Base-by-base conservation (phyloP, 2,329 filamentous ascomycete species). In the Aspergillus calidoustus region DNA sequence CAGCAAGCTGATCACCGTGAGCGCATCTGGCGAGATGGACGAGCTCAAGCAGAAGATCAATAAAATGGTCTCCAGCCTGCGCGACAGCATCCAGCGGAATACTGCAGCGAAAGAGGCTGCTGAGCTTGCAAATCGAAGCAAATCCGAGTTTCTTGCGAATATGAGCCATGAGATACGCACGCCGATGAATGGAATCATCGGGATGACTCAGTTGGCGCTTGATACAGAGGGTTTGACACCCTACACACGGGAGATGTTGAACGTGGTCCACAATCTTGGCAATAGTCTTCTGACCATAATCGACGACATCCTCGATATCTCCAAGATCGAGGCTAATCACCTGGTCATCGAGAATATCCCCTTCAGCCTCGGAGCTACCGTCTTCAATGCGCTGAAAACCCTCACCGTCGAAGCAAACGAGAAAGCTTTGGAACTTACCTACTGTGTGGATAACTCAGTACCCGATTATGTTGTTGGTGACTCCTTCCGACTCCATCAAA, bases 41-140 rank as follows among this genome's bases (percentile, higher is more conserved):
- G 94, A 98, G 77, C 84, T 99, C 70, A 99, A 99, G 81, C 89
- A 93, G 72, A 98, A 98, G 83, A 98, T 99, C 85, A 99, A 98
- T 76, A 92, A 96, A 81, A 99, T 99, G 95, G 93, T 98, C 57
- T 95, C 91, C 74, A 97, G 96, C 74, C 81, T 99, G 64, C 85
- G 94, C 68, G 95, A 98, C 79, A 96, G 91, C 83, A 97, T 98
- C 68, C 93, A 98, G 77, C 88, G 93, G 75, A 99, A 98, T 76
- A 97, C 93, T 3, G 91, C 93, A 67, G 94, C 95, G 60, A 91
- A 94, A 78, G 93, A 98, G 78, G 93, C 94, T 51, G 94, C 94
- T 71, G 94, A 99, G 76, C 82, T 97, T 75, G 94, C 94, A 66
- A 98, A 97, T 82, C 94, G 96, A 80, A 98, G 94, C 47, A 99